phyloP scores from a whole-genome alignment of 805 yeast genomes.

The Kregervanrija delftensis region DNA sequence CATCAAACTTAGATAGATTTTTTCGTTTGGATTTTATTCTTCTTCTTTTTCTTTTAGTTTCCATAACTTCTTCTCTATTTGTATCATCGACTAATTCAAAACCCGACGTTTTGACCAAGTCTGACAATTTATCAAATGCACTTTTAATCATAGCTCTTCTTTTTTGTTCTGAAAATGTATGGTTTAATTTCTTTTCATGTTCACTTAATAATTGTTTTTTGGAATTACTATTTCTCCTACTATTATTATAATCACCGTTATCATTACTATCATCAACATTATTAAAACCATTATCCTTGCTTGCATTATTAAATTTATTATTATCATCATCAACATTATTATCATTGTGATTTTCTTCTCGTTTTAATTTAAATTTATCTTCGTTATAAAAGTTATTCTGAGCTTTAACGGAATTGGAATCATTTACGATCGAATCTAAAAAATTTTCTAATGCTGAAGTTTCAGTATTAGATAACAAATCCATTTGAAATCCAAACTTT shows the following conservation, averaged over 20 bases:
- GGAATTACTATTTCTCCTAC: background rate
- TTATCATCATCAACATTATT: too few species aligned
- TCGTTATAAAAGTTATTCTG: too few species aligned
- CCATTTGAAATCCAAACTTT: conserved; percentile 10
- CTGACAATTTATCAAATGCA: conserved; percentile 29
- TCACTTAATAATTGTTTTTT: conserved; percentile 16
- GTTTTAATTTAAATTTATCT: too few species aligned
- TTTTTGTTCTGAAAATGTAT: conserved; percentile 33
- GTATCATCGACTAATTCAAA: conserved; percentile 8
- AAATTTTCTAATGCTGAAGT: conserved; percentile 29
- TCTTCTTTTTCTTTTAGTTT: conserved; percentile 5
- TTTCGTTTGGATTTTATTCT: conserved; percentile 10
- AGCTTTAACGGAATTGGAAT: conserved; percentile 17
- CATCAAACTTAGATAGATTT: conserved; percentile 19
- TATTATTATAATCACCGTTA: background rate
- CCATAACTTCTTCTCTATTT: background rate
- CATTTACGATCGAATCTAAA: conserved; percentile 31
- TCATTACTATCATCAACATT: too few species aligned
- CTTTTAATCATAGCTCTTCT: conserved; percentile 30
- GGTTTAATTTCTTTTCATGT: conserved; percentile 30
- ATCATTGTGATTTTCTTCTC: too few species aligned
- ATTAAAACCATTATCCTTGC: too few species aligned
- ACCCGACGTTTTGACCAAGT: conserved; percentile 13
- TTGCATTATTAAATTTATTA: too few species aligned
- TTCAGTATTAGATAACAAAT: conserved; percentile 28